These are phyloP conservation scores for Globisporangium canariense DNA, from an alignment of 352 stramenopile species.

Conservation along the genomic window DNA sequence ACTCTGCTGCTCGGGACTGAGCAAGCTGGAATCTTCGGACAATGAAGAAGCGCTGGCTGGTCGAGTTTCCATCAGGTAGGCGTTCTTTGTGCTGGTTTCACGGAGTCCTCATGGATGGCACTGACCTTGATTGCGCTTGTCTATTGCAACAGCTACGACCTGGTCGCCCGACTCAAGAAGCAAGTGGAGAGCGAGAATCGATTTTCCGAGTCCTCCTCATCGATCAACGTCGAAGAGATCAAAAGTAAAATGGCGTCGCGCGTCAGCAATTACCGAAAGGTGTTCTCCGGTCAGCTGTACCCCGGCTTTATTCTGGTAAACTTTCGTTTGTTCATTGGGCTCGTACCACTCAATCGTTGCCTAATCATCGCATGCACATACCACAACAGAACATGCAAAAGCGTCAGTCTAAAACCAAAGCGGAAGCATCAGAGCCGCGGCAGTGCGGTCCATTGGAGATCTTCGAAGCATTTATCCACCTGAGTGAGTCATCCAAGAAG, in stretches of 20 bases:
- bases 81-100: background rate
- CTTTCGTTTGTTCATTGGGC: background rate
- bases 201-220: background rate
- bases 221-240: slow-evolving; percentile 23
- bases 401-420: background rate
- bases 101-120: background rate
- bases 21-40: slow-evolving; percentile 23
- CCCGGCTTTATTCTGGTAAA: slow-evolving; percentile 40
- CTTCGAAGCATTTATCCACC: slow-evolving; percentile 11
- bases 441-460: slow-evolving; percentile 12
- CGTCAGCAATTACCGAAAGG: slow-evolving; percentile 30
- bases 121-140: slow-evolving; percentile 6
- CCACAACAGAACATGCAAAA: slow-evolving; percentile 3
- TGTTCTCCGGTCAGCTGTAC: slow-evolving; percentile 33
- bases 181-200: slow-evolving; percentile 28
- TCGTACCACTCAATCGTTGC: background rate
- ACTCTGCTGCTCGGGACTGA: slow-evolving; percentile 21
- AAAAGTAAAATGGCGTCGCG: slow-evolving; percentile 47
- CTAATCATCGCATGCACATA: background rate
- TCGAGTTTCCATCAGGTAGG: slow-evolving; percentile 36
- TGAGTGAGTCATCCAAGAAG: background rate
- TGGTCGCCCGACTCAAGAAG: slow-evolving; percentile 41
- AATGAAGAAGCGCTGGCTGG: slow-evolving; percentile 12
- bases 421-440: background rate
- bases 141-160: slow-evolving; percentile 23